Conservation (phyloP, 371 early-diverging fungal genomes). For the Mortierella sp. region DNA sequence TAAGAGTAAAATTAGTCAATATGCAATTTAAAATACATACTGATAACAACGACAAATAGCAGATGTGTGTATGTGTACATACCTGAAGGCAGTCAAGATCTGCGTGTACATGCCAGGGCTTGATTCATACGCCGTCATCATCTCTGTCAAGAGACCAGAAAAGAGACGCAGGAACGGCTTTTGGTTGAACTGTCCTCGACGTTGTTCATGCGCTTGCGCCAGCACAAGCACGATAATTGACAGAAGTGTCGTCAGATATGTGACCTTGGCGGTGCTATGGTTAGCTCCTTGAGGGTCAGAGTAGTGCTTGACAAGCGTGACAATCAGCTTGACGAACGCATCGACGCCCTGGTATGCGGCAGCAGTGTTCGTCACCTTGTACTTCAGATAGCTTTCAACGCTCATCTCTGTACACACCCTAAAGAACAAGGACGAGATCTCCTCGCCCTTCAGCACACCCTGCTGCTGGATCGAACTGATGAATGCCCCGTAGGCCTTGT, state of each 20-base stretch:
- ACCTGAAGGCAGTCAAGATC: conserved; percentile 72
- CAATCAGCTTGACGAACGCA: conserved; percentile 85
- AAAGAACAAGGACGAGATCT: conserved; percentile 87
- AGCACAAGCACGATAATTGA: conserved; percentile 87
- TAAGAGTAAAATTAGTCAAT: too few species aligned
- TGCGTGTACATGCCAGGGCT: conserved; percentile 77
- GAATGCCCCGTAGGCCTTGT: conserved; percentile 73
- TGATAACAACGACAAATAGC: too few species aligned
- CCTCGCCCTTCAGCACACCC: conserved; percentile 79
- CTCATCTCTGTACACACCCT: conserved; percentile 89
- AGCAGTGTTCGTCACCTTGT: conserved; percentile 62
- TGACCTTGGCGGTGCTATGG: conserved; percentile 61
- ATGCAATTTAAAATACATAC: too few species aligned
- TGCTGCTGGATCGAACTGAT: conserved; percentile 82
- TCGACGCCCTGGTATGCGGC: conserved; percentile 83
- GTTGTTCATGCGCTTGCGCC: conserved; percentile 86
- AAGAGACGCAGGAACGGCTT: conserved; percentile 93
- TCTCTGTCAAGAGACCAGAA: conserved; percentile 86
- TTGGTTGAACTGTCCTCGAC: conserved; percentile 87
- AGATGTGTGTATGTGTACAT: too few species aligned
- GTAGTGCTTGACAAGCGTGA: conserved; percentile 73
- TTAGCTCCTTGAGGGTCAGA: conserved; percentile 61
- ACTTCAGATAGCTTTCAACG: conserved; percentile 79
- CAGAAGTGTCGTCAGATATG: conserved; percentile 80
- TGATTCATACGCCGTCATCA: conserved; percentile 77